phyloP scores from a whole-genome alignment of 805 yeast species.

The Lachancea fermentati region DNA sequence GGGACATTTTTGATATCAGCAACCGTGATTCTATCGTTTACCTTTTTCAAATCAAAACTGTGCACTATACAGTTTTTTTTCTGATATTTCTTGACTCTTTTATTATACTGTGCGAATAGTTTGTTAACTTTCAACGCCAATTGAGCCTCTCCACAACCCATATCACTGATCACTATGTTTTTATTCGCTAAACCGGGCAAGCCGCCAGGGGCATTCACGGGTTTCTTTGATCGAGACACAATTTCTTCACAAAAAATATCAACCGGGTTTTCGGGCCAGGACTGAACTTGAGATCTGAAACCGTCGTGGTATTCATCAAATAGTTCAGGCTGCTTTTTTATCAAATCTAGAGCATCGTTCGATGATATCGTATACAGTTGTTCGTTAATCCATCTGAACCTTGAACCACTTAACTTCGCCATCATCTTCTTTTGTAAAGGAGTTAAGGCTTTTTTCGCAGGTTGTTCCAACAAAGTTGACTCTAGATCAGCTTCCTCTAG shows the following conservation, averaged over 20 bases:
- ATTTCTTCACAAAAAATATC: slow-evolving; percentile 76
- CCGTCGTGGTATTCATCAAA: slow-evolving; percentile 96
- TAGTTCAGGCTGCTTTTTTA: slow-evolving; percentile 75
- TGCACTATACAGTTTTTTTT: slow-evolving; percentile 59
- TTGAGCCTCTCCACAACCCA: slow-evolving; percentile 99
- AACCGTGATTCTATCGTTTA: slow-evolving; percentile 88
- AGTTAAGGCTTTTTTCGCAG: slow-evolving; percentile 48
- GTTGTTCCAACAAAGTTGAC: slow-evolving; percentile 14
- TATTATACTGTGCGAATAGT: slow-evolving; percentile 37
- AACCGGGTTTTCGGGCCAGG: slow-evolving; percentile 99
- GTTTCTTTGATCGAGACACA: slow-evolving; percentile 49
- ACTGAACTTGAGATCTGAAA: slow-evolving; percentile 86
- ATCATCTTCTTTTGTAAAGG: slow-evolving; percentile 94
- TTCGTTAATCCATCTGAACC: slow-evolving; percentile 98
- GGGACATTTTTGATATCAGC: slow-evolving; percentile 95
- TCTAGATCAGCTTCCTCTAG: slow-evolving; percentile 8
- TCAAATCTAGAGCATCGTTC: slow-evolving; percentile 63
- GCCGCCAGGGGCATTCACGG: slow-evolving; percentile 95
- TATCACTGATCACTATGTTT: slow-evolving; percentile 82
- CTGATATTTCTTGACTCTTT: slow-evolving; percentile 32
- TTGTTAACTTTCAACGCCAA: slow-evolving; percentile 61
- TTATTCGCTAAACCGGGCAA: slow-evolving; percentile 61
- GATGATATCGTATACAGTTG: slow-evolving; percentile 88
- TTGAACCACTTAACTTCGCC: slow-evolving; percentile 87
- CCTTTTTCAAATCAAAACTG: slow-evolving; percentile 86